Conservation (phyloP, 345 rosid genomes). For the Cochlearia excelsa region DNA sequence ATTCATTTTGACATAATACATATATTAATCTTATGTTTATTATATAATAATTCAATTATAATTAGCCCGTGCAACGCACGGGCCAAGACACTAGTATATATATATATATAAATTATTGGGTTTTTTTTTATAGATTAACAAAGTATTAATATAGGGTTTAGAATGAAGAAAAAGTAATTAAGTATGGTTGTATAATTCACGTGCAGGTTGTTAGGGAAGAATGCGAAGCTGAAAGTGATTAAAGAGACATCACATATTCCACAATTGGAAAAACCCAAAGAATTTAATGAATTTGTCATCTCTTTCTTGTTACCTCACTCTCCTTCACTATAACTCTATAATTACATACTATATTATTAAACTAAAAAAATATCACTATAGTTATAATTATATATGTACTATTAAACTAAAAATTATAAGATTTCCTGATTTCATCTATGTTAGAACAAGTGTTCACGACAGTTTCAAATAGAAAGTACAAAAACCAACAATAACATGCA, state of each 20-base stretch:
- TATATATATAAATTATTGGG: too few species aligned
- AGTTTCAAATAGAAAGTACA: too few species aligned
- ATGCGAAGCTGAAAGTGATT: conserved; percentile 58
- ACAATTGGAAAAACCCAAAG: conserved; percentile 52
- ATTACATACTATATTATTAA: background rate
- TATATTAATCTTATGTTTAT: too few species aligned
- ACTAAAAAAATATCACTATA: too few species aligned
- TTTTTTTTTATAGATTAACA: background rate
- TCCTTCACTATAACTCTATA: conserved; percentile 10
- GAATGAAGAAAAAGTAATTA: background rate
- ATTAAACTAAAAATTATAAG: too few species aligned
- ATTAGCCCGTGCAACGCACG: too few species aligned
- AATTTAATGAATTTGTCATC: conserved; percentile 49
- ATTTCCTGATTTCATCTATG: too few species aligned
- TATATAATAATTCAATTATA: too few species aligned
- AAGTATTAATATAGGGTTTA: background rate
- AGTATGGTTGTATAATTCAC: background rate
- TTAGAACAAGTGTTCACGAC: too few species aligned
- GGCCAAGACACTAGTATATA: background rate
- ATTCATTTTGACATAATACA: too few species aligned
- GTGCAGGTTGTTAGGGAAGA: conserved; percentile 69
- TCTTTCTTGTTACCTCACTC: conserved; percentile 41
- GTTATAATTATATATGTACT: too few species aligned
- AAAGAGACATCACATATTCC: conserved; percentile 66
- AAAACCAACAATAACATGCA: too few species aligned